A percentile compares a stretch with the other conserved stretches of the same genome.
Evolutionary conservation across 2,329 filamentous ascomycete species (phyloP).

Genomic region (Chaetomium sp.): DNA sequence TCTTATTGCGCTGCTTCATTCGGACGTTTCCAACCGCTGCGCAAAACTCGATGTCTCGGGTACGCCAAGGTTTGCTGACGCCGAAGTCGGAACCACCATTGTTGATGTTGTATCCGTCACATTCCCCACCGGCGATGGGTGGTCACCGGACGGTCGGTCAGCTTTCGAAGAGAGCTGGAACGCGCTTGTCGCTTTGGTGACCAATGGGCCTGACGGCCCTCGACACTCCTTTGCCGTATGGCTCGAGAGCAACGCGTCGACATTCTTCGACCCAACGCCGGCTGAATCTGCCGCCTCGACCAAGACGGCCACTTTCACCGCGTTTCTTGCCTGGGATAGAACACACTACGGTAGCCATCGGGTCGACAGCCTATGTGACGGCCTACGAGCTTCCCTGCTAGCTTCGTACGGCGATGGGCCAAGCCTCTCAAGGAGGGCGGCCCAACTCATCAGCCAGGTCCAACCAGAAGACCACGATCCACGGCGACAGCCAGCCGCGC

Average conservation of each 20-base stretch:
- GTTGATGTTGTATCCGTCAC: slow-evolving; percentile 6
- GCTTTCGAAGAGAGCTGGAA: slow-evolving; percentile 3
- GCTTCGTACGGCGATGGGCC: not conserved
- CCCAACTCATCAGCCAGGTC: slow-evolving; percentile 1
- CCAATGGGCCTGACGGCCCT: not conserved
- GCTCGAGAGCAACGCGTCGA: slow-evolving; percentile 7
- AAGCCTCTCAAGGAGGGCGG: not conserved
- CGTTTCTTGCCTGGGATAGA: slow-evolving; percentile 8
- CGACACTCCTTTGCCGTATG: slow-evolving; percentile 6
- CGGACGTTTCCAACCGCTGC: slow-evolving; percentile 7
- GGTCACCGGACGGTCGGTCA: not conserved
- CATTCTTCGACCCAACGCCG: slow-evolving; percentile 1
- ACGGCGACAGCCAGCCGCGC: not conserved
- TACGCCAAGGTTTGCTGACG: not conserved
- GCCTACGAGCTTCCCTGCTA: not conserved
- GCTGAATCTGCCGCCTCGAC: slow-evolving; percentile 2
- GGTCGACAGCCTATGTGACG: slow-evolving; percentile 3
- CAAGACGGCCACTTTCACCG: slow-evolving; percentile 2
- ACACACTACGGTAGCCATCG: slow-evolving; percentile 3
- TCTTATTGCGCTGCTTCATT: slow-evolving; percentile 1
- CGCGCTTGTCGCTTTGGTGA: not conserved
- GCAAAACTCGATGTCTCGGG: slow-evolving; percentile 1
- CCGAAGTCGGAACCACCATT: not conserved
- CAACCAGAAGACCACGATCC: not conserved
- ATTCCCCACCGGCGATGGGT: not conserved